Conservation (phyloP, 495 filamentous ascomycete species). For the Cercophora scortea region DNA sequence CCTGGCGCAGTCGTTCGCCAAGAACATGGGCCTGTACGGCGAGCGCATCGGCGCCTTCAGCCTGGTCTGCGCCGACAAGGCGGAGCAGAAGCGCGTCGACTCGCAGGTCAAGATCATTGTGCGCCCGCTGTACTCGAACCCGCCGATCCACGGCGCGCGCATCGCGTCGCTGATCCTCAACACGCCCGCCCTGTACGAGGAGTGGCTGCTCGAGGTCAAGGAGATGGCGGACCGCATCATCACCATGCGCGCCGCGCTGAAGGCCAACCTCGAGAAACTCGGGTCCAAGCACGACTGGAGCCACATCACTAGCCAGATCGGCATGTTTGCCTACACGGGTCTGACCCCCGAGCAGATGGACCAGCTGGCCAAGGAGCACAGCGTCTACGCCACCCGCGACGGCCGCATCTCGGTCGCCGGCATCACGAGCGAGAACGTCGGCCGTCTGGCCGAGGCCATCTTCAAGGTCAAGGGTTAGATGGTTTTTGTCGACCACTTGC, state of each 20-base stretch:
- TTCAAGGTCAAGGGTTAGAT: slow-evolving; percentile 72
- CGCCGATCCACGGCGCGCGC: slow-evolving; percentile 90
- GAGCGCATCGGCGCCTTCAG: slow-evolving; percentile 98
- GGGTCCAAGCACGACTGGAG: slow-evolving; percentile 96
- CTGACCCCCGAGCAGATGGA: slow-evolving; percentile 91
- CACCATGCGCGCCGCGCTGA: slow-evolving; percentile 87
- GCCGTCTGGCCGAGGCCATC: slow-evolving; percentile 88
- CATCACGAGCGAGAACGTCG: slow-evolving; percentile 88
- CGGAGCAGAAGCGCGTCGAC: slow-evolving; percentile 93
- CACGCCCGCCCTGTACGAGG: slow-evolving; percentile 73
- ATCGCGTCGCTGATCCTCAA: slow-evolving; percentile 91
- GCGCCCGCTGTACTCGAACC: slow-evolving; percentile 96
- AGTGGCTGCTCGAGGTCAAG: slow-evolving; percentile 97
- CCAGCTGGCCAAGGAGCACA: slow-evolving; percentile 87
- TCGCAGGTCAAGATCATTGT: slow-evolving; percentile 98
- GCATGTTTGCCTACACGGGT: slow-evolving; percentile 99
- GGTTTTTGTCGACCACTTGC: neutral
- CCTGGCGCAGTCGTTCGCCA: slow-evolving; percentile 93
- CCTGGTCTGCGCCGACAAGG: slow-evolving; percentile 71
- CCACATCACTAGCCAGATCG: slow-evolving; percentile 97
- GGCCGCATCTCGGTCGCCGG: slow-evolving; percentile 96
- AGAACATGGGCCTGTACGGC: slow-evolving; percentile 99
- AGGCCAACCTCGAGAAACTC: slow-evolving; percentile 86
- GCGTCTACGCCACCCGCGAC: slow-evolving; percentile 95
- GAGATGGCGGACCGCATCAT: slow-evolving; percentile 99